Evolutionary conservation across 2,329 filamentous ascomycete genomes (phyloP).

Genomic region (Arthrinium puccinioides): DNA sequence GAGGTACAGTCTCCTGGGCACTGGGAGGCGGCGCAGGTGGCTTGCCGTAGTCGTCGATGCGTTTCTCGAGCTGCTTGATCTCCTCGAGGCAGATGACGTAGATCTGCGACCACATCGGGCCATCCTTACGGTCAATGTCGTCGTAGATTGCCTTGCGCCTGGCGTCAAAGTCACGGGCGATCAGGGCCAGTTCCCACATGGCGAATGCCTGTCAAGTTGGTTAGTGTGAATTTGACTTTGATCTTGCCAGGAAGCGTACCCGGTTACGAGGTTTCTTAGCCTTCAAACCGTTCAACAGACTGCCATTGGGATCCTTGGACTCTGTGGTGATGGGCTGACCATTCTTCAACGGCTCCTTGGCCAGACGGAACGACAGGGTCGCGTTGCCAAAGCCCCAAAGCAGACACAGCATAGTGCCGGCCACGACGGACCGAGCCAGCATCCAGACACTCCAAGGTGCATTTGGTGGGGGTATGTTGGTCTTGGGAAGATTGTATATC

Average conservation of each 20-base stretch:
- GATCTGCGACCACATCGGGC: slow-evolving; percentile 76
- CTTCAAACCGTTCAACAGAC: slow-evolving; percentile 74
- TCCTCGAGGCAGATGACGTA: slow-evolving; percentile 61
- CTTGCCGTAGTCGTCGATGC: slow-evolving; percentile 57
- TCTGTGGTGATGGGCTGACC: slow-evolving; percentile 76
- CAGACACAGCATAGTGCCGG: slow-evolving; percentile 60
- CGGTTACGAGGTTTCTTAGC: slow-evolving; percentile 71
- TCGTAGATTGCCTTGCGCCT: slow-evolving; percentile 76
- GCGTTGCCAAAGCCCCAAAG: slow-evolving; percentile 73
- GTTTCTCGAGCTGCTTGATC: slow-evolving; percentile 58
- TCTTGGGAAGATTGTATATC: slow-evolving; percentile 69
- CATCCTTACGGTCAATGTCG: slow-evolving; percentile 77
- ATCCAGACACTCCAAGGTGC: slow-evolving; percentile 52
- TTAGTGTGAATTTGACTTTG: no score
- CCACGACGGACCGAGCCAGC: slow-evolving; percentile 46
- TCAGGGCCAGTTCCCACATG: slow-evolving; percentile 82
- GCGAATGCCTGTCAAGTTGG: slow-evolving; percentile 57
- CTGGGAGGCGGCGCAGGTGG: slow-evolving; percentile 28
- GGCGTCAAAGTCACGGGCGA: slow-evolving; percentile 66
- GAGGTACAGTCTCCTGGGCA: slow-evolving; percentile 10
- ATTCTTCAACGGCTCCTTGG: slow-evolving; percentile 75
- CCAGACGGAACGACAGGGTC: slow-evolving; percentile 74
- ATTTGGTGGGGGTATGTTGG: slow-evolving; percentile 52
- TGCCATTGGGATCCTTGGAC: slow-evolving; percentile 87
- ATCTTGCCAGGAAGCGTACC: slow-evolving; percentile 32